Evolutionary conservation across 2,329 filamentous ascomycete species (phyloP), one percentile per base, ranked within the genome.

Genomic region (Achaetomium macrosporum): DNA sequence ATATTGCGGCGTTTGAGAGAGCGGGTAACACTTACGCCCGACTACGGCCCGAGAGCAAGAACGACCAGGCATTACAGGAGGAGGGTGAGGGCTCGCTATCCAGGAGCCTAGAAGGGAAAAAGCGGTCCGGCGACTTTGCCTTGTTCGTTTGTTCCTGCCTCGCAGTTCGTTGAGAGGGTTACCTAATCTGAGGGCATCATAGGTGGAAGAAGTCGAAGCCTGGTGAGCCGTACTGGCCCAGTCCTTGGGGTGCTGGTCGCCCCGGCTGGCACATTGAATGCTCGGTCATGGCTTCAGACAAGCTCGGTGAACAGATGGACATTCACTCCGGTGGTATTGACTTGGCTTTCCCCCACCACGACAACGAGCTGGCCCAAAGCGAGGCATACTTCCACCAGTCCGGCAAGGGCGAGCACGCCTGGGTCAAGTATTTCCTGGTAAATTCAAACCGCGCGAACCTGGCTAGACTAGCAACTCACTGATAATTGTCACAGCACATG

Each of bases 201-300:
- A 58, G 54, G 19, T 61, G 90, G 91, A 97, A 97, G 69, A 84
- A 85, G 50, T 91, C 87, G 1, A 96, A 95, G 71, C 82, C 88
- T 13, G 92, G 92, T 41, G 92, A 97, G 75, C 92, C 92, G 0
- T 87, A 82, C 59, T 97, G 92, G 92, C 77, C 83, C 5, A 93
- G 87, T 61, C 83, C 84, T 3, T 97, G 92, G 91, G 90, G 92
- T 5, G 77, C 84, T 51, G 91, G 91, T 5, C 78, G 92, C 42
- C 92, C 92, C 1, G 92, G 92, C 16, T 97, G 92, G 92, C 92
- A 96, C 66, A 96, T 96, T 64, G 91, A 96, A 73, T 96, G 92
- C 82, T 91, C 87, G 1, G 90, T 90, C 15, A 96, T 97, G 92
- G 90, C 91, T 0, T 92, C 88, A 2, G 88, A 91, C 58, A 80